These are phyloP conservation scores for Gastrolobium bilobum DNA, from an alignment of 306 rosid species.

Conservation along the genomic window DNA sequence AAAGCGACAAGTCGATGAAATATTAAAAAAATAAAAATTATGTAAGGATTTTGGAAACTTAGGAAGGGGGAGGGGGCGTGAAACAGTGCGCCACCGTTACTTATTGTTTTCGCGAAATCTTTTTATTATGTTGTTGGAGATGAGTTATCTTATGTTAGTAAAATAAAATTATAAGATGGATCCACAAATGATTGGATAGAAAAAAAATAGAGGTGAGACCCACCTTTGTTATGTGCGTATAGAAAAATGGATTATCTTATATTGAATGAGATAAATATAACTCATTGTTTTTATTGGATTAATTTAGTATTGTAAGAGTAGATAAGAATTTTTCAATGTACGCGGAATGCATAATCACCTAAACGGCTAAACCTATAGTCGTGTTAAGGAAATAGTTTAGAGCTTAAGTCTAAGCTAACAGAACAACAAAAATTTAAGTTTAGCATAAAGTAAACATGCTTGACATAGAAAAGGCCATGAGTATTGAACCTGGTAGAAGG, in stretches of 20 bases:
- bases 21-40: neutral
- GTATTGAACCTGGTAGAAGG: neutral
- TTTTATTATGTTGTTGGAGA: too few species aligned
- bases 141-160: too few species aligned
- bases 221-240: too few species aligned
- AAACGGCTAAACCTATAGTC: neutral
- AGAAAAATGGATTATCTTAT: too few species aligned
- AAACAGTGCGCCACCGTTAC: neutral
- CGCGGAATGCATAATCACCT: conserved; percentile 22
- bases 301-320: neutral
- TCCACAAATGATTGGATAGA: too few species aligned
- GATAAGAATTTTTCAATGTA: neutral
- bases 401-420: conserved; percentile 31
- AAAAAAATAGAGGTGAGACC: too few species aligned
- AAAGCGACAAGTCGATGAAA: too few species aligned
- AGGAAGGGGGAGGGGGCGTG: neutral
- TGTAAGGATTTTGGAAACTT: conserved; percentile 13
- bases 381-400: conserved; percentile 28
- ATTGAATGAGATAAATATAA: too few species aligned
- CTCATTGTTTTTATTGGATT: conserved; percentile 29
- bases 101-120: too few species aligned
- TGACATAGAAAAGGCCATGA: too few species aligned
- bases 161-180: too few species aligned
- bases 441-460: too few species aligned
- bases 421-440: neutral